Conservation (phyloP, 2,329 filamentous ascomycete species). For the Setomelanomma holmii region DNA sequence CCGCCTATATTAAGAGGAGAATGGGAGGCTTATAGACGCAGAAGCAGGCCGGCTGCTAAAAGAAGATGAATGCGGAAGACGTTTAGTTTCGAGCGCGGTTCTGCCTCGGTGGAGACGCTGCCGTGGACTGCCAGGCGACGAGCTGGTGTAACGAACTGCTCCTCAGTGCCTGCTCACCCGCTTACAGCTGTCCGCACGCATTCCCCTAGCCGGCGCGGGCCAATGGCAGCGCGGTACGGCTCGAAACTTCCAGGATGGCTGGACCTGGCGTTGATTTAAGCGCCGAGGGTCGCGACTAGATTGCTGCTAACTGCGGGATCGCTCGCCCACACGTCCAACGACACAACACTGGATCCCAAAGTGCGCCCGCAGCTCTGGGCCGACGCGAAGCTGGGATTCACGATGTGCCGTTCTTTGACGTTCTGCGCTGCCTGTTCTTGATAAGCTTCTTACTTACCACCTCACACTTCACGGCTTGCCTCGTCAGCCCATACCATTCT, state of each 20-base stretch:
- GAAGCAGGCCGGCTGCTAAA: conserved; percentile 32
- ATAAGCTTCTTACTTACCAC: not conserved
- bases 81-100: conserved; percentile 27
- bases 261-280: conserved; percentile 14
- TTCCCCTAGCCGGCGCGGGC: conserved; percentile 11
- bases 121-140: conserved; percentile 10
- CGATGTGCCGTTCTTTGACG: not conserved
- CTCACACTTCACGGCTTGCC: not conserved
- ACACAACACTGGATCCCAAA: conserved; percentile 19
- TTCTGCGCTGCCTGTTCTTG: not conserved
- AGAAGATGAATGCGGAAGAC: conserved; percentile 15
- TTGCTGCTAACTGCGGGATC: conserved; percentile 12
- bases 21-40: conserved; percentile 20
- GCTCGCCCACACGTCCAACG: conserved; percentile 15
- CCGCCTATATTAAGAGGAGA: conserved; percentile 9
- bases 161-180: conserved; percentile 12
- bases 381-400: conserved; percentile 1
- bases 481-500: conserved; percentile 1
- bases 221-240: conserved; percentile 9
- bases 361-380: conserved; percentile 1
- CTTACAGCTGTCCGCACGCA: conserved; percentile 17
- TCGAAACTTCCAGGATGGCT: conserved; percentile 13
- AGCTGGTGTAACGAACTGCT: conserved; percentile 13
- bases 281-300: conserved; percentile 16
- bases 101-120: conserved; percentile 16